A percentile compares a stretch with the other conserved stretches of the same genome.
Conservation (phyloP, 1,284 basidiomycete species). For the Ustilago lituana region DNA sequence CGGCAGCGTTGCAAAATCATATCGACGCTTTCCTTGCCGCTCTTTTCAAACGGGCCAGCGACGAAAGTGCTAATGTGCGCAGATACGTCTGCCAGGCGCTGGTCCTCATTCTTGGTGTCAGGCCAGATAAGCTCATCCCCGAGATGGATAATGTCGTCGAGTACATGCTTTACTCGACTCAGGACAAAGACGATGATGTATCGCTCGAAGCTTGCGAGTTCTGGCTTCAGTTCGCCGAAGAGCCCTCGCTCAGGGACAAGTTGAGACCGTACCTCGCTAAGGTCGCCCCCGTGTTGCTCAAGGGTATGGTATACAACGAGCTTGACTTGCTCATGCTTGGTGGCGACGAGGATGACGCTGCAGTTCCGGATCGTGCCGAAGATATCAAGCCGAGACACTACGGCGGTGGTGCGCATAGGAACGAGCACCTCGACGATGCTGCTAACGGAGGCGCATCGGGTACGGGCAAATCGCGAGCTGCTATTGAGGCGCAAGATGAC, state of each 20-base stretch:
- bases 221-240: conserved; percentile 99
- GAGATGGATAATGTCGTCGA: conserved; percentile 95
- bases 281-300: conserved; percentile 90
- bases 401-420: conserved; percentile 78
- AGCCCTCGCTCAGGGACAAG: conserved; percentile 83
- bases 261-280: conserved; percentile 85
- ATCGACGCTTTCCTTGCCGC: conserved; percentile 92
- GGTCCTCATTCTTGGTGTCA: conserved; percentile 87
- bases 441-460: conserved; percentile 60
- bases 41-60: conserved; percentile 92
- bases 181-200: conserved; percentile 80
- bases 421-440: conserved; percentile 61
- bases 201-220: conserved; percentile 92
- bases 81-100: conserved; percentile 96
- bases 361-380: conserved; percentile 78
- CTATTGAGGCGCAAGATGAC: conserved; percentile 71
- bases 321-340: conserved; percentile 95
- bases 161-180: conserved; percentile 98
- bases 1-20: conserved; percentile 82
- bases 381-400: conserved; percentile 96
- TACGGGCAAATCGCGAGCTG: conserved; percentile 56
- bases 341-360: conserved; percentile 83
- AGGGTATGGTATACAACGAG: conserved; percentile 97
- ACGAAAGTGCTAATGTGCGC: conserved; percentile 90
- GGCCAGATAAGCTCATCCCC: conserved; percentile 95